Conservation (phyloP, 2,329 filamentous ascomycete genomes). For the Rachicladosporium sp. region DNA sequence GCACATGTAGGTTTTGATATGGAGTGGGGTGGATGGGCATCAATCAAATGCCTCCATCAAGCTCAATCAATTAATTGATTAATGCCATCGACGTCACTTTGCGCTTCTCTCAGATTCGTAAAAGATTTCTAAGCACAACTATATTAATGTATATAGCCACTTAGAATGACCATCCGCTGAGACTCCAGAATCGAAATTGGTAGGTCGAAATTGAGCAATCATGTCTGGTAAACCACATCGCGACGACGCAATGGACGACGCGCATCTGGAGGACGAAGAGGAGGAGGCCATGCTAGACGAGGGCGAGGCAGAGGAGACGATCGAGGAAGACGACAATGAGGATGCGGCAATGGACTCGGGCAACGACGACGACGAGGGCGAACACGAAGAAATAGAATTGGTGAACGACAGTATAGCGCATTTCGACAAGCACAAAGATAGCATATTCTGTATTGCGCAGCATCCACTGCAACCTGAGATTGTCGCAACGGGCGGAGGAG, state of each 20-base stretch:
- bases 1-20: no score
- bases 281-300: slow-evolving; percentile 62
- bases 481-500: slow-evolving; percentile 75
- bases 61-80: no score
- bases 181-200: no score
- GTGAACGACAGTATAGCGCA: slow-evolving; percentile 89
- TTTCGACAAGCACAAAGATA: slow-evolving; percentile 83
- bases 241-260: slow-evolving; percentile 7
- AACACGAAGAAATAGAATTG: slow-evolving; percentile 58
- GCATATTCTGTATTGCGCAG: slow-evolving; percentile 87
- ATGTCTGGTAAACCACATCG: slow-evolving; percentile 1
- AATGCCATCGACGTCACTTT: no score
- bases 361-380: slow-evolving; percentile 51
- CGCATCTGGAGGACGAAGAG: slow-evolving; percentile 38
- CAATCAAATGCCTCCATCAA: no score
- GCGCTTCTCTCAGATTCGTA: no score
- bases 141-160: no score
- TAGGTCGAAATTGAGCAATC: no score
- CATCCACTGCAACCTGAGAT: slow-evolving; percentile 69
- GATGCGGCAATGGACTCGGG: slow-evolving; percentile 69
- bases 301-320: slow-evolving; percentile 67
- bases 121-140: no score
- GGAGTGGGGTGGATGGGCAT: no score
- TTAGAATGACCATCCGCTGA: no score
- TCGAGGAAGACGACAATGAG: slow-evolving; percentile 44